Conservation (phyloP, 139 green algal species). For the Haematococcus lacustris region DNA sequence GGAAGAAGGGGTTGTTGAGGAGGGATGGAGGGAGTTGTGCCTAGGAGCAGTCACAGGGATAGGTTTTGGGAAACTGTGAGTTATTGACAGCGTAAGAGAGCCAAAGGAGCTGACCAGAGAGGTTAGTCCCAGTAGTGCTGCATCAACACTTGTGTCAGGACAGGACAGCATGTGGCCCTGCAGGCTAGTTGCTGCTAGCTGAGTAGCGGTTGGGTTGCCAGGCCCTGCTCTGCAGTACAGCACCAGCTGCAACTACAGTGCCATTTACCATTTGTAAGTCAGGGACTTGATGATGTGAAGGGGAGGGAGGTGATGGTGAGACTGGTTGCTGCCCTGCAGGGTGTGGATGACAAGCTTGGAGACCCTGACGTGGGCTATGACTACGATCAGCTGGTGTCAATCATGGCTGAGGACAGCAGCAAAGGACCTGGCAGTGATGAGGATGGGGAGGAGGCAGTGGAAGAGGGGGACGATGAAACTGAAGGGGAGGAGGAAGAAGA, state of each 20-base stretch:
- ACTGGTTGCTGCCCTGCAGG: background rate
- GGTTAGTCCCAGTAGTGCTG: background rate
- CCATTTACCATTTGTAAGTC: background rate
- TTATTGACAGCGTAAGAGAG: too few relatives aligned
- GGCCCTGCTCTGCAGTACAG: background rate
- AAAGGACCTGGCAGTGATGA: slow-evolving; percentile 7
- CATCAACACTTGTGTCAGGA: background rate
- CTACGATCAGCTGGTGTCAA: slow-evolving; percentile 47
- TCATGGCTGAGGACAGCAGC: slow-evolving; percentile 32
- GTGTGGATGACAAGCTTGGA: slow-evolving; percentile 26
- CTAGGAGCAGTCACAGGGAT: background rate
- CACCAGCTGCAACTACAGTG: background rate
- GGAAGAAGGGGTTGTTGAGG: background rate
- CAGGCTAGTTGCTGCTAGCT: background rate
- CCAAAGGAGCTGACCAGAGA: too few relatives aligned
- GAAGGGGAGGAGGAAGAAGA: background rate
- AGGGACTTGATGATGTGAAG: background rate
- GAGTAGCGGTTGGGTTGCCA: background rate
- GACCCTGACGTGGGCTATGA: slow-evolving; percentile 37
- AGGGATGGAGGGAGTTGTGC: too few relatives aligned
- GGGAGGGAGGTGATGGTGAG: background rate
- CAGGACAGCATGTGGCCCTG: background rate
- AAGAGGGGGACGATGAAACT: slow-evolving; percentile 7
- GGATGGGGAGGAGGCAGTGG: slow-evolving; percentile 9
- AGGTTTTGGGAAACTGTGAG: background rate